Conservation (phyloP, 2,329 filamentous ascomycete species). For the Grosmannia serpens region DNA sequence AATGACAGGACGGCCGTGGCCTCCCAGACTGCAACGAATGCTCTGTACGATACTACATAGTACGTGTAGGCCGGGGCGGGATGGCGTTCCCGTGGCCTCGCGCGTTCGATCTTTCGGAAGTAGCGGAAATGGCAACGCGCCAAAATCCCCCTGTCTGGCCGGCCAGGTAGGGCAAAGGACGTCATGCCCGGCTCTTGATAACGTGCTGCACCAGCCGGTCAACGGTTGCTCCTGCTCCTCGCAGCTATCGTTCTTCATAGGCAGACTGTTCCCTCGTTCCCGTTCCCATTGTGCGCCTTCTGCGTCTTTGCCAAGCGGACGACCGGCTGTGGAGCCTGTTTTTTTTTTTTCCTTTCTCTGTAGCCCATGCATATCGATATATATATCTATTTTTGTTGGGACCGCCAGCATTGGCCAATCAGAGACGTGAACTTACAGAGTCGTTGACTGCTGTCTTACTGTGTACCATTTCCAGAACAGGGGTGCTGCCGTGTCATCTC, state of each 20-base stretch:
- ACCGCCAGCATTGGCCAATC: constrained; percentile 10
- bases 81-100: not conserved
- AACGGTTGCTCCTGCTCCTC: not conserved
- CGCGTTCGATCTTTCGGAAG: not conserved
- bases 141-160: not conserved
- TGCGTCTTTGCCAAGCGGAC: not conserved
- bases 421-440: constrained; percentile 9
- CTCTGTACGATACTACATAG: not conserved
- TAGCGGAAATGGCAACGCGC: not conserved
- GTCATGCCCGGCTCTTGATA: too few species aligned
- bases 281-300: not conserved
- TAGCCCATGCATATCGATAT: not conserved
- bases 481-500: not conserved
- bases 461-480: not conserved
- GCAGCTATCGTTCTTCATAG: too few species aligned
- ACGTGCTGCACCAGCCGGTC: too few species aligned
- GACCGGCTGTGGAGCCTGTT: not conserved
- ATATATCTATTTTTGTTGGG: constrained; percentile 11
- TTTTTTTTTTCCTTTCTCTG: not conserved
- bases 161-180: not conserved
- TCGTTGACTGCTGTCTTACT: not conserved
- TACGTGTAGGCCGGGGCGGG: not conserved
- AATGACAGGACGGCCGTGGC: not conserved
- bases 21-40: too few species aligned
- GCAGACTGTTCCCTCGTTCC: too few species aligned